Percentiles rank a stretch among this genome's conserved stretches.
Evolutionary conservation across 768 basidiomycete genomes (phyloP).

Genomic region (Melanogaster broomeanus): DNA sequence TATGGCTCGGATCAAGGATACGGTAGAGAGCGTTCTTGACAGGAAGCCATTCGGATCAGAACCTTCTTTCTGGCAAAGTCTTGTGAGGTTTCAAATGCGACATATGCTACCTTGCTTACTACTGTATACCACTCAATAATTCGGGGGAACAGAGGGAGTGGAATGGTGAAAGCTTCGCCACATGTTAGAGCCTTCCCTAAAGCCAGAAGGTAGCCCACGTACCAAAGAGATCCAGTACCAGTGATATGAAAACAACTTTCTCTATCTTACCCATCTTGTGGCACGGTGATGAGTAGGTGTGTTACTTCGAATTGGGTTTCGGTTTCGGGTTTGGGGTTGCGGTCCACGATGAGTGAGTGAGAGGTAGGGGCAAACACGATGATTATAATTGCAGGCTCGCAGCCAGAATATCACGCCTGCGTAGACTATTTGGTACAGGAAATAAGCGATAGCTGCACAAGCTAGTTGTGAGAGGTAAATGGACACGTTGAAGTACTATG

Average conservation of each 20-base stretch:
- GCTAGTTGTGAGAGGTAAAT: background rate
- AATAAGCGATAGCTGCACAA: background rate
- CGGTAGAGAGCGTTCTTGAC: constrained; percentile 64
- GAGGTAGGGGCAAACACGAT: too few relatives aligned
- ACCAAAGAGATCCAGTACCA: constrained; percentile 87
- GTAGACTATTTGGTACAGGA: background rate
- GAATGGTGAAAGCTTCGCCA: constrained; percentile 82
- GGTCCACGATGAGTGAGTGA: too few relatives aligned
- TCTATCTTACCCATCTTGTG: constrained; percentile 66
- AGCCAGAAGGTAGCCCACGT: constrained; percentile 21
- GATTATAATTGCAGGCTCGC: too few relatives aligned
- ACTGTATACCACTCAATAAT: constrained; percentile 90
- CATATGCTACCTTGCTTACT: constrained; percentile 40
- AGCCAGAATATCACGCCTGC: background rate
- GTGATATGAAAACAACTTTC: constrained; percentile 82
- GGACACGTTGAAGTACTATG: background rate
- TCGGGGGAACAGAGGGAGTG: constrained; percentile 97
- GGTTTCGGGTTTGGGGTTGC: background rate
- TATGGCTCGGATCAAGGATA: constrained; percentile 64
- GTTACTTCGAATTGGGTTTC: background rate
- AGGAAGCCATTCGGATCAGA: constrained; percentile 72
- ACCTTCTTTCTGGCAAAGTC: constrained; percentile 59
- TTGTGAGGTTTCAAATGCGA: background rate
- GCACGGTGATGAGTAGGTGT: background rate
- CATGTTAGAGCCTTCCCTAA: constrained; percentile 10